Evolutionary conservation across 2,329 filamentous ascomycete genomes (phyloP).

Genomic region (Aspergillus tanneri): DNA sequence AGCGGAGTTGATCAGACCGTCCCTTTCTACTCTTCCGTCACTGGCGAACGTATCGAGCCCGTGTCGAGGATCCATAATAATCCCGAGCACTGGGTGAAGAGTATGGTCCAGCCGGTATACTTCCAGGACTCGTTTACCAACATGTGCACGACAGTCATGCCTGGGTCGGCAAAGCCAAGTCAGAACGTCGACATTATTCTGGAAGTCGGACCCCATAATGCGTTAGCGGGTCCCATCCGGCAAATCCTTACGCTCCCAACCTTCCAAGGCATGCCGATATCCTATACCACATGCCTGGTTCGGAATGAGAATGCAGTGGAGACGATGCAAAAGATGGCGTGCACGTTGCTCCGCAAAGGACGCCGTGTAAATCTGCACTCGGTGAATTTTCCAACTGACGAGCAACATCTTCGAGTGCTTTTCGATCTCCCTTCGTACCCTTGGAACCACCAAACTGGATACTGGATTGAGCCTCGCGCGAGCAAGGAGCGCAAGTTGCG

Average conservation of each 20-base stretch:
- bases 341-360: no score
- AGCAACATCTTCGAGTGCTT: no score
- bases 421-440: background rate
- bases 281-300: no score
- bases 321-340: no score
- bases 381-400: no score
- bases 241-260: no score
- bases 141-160: background rate
- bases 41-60: background rate
- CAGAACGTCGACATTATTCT: background rate
- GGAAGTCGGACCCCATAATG: conserved; percentile 19
- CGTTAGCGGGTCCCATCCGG: conserved; percentile 22
- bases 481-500: no score
- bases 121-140: conserved; percentile 5
- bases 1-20: no score
- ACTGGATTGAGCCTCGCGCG: background rate
- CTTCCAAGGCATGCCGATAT: no score
- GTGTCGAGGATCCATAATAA: background rate
- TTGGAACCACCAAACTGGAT: background rate
- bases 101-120: conserved; percentile 6
- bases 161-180: no score
- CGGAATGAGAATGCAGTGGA: background rate
- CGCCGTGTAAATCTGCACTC: no score
- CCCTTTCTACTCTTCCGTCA: conserved; percentile 10
- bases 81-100: conserved; percentile 11